phyloP scores from a whole-genome alignment of 2,329 filamentous ascomycete genomes.

The Trichoderma arundinaceum region DNA sequence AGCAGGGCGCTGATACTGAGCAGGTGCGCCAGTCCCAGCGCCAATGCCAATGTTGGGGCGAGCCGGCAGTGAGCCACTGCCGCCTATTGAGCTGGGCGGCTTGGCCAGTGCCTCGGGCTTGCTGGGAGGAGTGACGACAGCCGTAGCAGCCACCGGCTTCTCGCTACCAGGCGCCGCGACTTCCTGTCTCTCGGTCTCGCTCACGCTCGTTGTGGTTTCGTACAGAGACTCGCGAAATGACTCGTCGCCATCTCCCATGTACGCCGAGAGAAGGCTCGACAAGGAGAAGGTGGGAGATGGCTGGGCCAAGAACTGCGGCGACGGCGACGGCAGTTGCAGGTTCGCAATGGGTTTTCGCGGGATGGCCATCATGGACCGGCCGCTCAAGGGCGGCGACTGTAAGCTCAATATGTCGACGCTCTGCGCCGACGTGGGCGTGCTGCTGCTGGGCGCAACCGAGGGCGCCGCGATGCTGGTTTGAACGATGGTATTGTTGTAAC shows the following conservation, averaged over 20 bases:
- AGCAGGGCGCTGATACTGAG: conserved; percentile 13
- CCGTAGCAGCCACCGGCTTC: conserved; percentile 11
- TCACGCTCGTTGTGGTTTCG: conserved; percentile 32
- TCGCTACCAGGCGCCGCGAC: background rate
- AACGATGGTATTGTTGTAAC: background rate
- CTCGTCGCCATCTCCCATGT: conserved; percentile 56
- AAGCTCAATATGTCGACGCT: background rate
- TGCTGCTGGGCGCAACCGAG: conserved; percentile 33
- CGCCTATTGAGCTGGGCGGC: background rate
- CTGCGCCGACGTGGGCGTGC: conserved; percentile 10
- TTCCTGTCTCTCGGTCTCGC: background rate
- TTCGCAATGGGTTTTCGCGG: conserved; percentile 45
- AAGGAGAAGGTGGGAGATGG: conserved; percentile 56
- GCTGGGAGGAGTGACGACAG: background rate
- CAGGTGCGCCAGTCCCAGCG: background rate
- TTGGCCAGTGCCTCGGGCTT: background rate
- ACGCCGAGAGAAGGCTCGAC: conserved; percentile 62
- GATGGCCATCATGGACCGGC: conserved; percentile 43
- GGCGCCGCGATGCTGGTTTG: conserved; percentile 33
- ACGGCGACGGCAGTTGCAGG: conserved; percentile 31
- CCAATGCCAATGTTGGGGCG: conserved; percentile 17
- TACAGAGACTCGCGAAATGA: conserved; percentile 39
- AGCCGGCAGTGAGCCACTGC: conserved; percentile 31
- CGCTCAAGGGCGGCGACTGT: conserved; percentile 18
- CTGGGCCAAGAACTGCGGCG: conserved; percentile 38